Evolutionary conservation across 139 green algal species (phyloP), one percentile per base, ranked within the genome.

Genomic region (Picochlorum sp.): DNA sequence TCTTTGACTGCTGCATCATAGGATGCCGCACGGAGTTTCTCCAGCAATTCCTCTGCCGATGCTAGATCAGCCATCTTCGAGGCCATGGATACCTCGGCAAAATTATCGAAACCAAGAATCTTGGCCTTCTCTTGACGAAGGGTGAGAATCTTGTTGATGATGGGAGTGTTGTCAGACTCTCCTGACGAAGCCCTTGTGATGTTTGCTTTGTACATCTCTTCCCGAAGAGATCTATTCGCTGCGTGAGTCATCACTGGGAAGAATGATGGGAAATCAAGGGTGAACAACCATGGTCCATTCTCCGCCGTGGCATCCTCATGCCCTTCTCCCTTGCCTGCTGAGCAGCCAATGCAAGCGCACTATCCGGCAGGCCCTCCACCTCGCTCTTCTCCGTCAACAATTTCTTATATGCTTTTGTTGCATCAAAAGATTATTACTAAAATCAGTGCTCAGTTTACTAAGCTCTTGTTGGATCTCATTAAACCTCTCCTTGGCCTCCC

Each of bases 401-500:
- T 75, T 86, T 85, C 70, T 88, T 88, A 79, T 85, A 98, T 2
- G 84, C 81, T 65, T 82, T 85, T 45, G 77, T 85, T 3, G 63
- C 79, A 61, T 96, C 88, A 44, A 96, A 41, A 96, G 66, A 72
- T 97, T 92, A 83, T 97, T 97, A 66, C 56, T 77, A 70, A 97
- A 97, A 16, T 66, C 24, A 41, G 61, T 66, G 16, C 37, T 56
- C 28, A 66, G 34, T 44, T 66, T 59, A 55, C n/a, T 49, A 30
- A 97, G 84, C 85, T 96, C 80, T 83, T 98, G 85, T 79, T 96
- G 84, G 74, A 97, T 97, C 34, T 80, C 86, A 71, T 98, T 98
- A 86, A 90, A 98, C 3, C 83, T 75, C 67, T 94, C 80, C 77
- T 94, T 91, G 10, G 49, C 73, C 63, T 83, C 72, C 45, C 88